Evolutionary conservation across 164 flowering plant genomes (phyloP).

Genomic region (Magnolia officinalis): DNA sequence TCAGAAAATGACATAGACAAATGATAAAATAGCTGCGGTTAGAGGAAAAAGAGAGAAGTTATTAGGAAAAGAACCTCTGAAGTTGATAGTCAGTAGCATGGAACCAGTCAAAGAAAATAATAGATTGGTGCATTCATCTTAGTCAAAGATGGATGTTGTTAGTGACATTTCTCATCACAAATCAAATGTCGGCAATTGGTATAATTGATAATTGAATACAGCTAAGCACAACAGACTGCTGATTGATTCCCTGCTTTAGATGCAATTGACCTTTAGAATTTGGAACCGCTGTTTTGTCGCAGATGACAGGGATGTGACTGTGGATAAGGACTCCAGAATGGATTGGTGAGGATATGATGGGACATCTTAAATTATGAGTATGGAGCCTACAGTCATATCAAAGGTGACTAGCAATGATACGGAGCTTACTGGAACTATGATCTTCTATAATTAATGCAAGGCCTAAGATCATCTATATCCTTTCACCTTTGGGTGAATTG

Average conservation of each 20-base stretch:
- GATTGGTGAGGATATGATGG: neutral
- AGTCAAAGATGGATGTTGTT: neutral
- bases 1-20: neutral
- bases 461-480: neutral
- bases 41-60: neutral
- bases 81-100: no score
- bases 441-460: neutral
- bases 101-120: neutral
- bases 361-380: neutral
- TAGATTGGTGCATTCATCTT: neutral
- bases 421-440: no score
- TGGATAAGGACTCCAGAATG: neutral
- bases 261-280: neutral
- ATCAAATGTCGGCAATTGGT: neutral
- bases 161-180: neutral
- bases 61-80: neutral
- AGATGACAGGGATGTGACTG: neutral
- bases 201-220: neutral
- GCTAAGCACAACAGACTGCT: neutral
- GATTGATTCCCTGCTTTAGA: neutral
- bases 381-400: no score
- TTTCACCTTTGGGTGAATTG: no score
- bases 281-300: neutral
- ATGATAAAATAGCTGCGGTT: neutral
- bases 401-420: no score